These are phyloP conservation scores for Oryza punctata DNA, from an alignment of 176 grass and related monocot genomes.

Conservation along the genomic window DNA sequence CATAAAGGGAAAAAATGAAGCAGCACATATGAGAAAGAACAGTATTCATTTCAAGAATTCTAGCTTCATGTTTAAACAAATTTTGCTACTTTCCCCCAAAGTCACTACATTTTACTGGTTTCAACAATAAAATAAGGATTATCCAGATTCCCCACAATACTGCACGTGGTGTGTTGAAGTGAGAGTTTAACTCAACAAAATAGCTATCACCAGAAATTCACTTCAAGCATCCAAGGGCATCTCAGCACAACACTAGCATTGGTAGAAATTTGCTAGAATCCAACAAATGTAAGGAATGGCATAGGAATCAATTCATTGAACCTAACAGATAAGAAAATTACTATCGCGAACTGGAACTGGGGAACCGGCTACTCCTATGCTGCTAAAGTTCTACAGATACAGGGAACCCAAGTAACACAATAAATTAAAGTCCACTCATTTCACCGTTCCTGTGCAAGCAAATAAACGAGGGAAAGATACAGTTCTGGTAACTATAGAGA, in stretches of 20 bases:
- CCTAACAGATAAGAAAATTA: background rate
- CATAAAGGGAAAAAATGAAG: background rate
- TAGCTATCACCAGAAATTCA: background rate
- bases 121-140: background rate
- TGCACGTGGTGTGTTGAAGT: background rate
- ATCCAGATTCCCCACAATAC: background rate
- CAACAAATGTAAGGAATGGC: background rate
- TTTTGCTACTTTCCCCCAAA: background rate
- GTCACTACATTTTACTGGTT: background rate
- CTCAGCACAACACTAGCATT: background rate
- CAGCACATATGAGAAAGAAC: conserved; percentile 18
- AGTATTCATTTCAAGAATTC: background rate
- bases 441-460: background rate
- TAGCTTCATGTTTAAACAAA: background rate
- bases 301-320: background rate
- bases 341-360: background rate
- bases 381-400: background rate
- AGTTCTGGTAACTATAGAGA: background rate
- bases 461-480: background rate
- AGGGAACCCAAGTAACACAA: background rate
- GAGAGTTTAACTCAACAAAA: background rate
- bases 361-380: background rate
- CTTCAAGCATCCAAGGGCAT: background rate
- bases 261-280: background rate
- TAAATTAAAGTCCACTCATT: background rate